phyloP scores from a whole-genome alignment of 306 rosid genomes.

The Prunus fruticosa region DNA sequence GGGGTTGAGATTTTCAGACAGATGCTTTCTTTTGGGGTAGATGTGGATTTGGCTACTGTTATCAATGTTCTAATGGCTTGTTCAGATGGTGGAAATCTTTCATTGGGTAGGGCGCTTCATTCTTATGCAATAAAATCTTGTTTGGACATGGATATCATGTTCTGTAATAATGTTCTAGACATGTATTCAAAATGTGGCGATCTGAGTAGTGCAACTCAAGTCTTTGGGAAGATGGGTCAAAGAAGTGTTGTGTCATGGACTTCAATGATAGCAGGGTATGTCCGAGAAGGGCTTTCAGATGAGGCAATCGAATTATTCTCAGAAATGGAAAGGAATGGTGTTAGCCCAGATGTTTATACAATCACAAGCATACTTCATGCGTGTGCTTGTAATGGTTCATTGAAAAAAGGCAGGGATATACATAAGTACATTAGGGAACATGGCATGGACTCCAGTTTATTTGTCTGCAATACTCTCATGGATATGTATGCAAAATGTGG shows the following conservation, averaged over 20 bases:
- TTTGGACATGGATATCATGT: constrained; percentile 38
- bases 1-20: constrained; percentile 44
- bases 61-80: constrained; percentile 64
- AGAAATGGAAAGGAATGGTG: constrained; percentile 53
- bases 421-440: constrained; percentile 56
- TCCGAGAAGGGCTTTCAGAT: constrained; percentile 53
- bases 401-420: constrained; percentile 48
- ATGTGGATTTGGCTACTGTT: constrained; percentile 62
- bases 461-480: constrained; percentile 70
- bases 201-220: constrained; percentile 40
- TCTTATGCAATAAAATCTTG: constrained; percentile 46
- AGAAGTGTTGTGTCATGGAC: constrained; percentile 82
- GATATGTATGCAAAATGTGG: constrained; percentile 89
- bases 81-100: constrained; percentile 46
- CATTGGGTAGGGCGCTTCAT: constrained; percentile 59
- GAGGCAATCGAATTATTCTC: constrained; percentile 46
- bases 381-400: constrained; percentile 44
- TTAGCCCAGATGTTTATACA: constrained; percentile 49
- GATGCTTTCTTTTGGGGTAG: constrained; percentile 41
- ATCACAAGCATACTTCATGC: constrained; percentile 62
- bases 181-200: constrained; percentile 77
- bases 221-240: constrained; percentile 52
- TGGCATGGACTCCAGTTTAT: constrained; percentile 39
- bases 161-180: constrained; percentile 60
- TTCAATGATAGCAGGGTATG: constrained; percentile 62